Conservation (phyloP, 495 filamentous ascomycete genomes). For the Podospora conica region DNA sequence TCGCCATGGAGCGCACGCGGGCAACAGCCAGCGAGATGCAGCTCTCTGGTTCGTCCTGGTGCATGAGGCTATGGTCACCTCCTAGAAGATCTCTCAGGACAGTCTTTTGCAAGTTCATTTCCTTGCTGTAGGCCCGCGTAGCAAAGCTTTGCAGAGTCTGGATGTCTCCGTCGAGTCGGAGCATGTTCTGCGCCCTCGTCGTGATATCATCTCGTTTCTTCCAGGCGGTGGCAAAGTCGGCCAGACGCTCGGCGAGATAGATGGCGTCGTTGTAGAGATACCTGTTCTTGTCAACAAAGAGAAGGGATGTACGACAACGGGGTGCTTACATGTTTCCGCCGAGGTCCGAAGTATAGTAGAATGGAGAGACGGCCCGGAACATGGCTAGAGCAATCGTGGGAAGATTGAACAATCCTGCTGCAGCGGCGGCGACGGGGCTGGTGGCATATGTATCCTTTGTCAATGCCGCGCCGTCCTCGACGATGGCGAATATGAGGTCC, state of each 20-base stretch:
- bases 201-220: conserved; percentile 39
- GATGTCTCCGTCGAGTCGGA: conserved; percentile 63
- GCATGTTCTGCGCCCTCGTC: conserved; percentile 43
- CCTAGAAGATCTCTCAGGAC: conserved; percentile 81
- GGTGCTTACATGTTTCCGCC: conserved; percentile 66
- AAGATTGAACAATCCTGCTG: conserved; percentile 67
- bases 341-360: conserved; percentile 61
- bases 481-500: conserved; percentile 59
- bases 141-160: conserved; percentile 69
- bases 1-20: conserved; percentile 61
- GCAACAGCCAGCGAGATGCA: conserved; percentile 63
- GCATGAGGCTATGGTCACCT: conserved; percentile 49
- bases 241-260: conserved; percentile 69
- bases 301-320: neutral
- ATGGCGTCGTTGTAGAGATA: conserved; percentile 88
- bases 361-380: conserved; percentile 80
- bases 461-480: conserved; percentile 63
- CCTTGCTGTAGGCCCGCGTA: conserved; percentile 75
- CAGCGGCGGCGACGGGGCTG: conserved; percentile 60
- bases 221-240: conserved; percentile 50
- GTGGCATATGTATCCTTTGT: conserved; percentile 34
- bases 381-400: conserved; percentile 82
- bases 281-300: conserved; percentile 32
- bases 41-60: conserved; percentile 58
- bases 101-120: conserved; percentile 79